Base-by-base conservation (phyloP, 495 filamentous ascomycete species). In the Podospora australis region DNA sequence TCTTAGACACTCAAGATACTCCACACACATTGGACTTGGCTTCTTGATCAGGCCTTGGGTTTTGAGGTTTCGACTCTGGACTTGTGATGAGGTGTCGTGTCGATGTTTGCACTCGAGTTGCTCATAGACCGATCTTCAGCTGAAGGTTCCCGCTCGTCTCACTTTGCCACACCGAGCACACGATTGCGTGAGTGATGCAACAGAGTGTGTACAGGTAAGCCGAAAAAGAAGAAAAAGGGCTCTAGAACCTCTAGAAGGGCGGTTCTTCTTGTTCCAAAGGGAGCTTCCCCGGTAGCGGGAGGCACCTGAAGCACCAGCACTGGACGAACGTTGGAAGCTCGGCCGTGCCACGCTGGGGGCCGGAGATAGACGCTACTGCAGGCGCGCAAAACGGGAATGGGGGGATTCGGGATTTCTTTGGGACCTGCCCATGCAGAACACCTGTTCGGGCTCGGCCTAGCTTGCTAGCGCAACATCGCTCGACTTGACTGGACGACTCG, bases 291-390 rank as follows among this genome's bases (percentile, higher is more conserved):
- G 6, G 6, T 19, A 40, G 17, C 19, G 11, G 38, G 19, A 22
- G 19, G 19, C 10, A 16, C 21, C 16, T 43, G 40, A 26, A 43
- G 22, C 23, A 28, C 14, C n/a, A 6, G 40, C n/a, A 36, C n/a
- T n/a, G n/a, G n/a, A 19, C n/a, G 19, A 19, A 17, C 32, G 32
- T 36, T 36, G 22, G 21, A 13, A 23, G 21, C n/a, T 43, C 40
- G 40, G 40, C 40, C 40, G 40, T 43, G 40, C 40, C 40, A 43
- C 40, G 40, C 22, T 43, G 40, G 40, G 40, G 40, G 40, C 40
- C 40, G 40, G 40, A 43, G 40, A 43, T 43, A 43, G 40, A 13
- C 32, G 23, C 40, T 43, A 43, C 40, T 43, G 40, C 40, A 43
- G 40, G 40, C 40, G 32, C 32, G 14, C 32, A 36, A 36, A 36